These are phyloP conservation scores for Vitis vinifera DNA, from an alignment of 164 flowering plant species.

Conservation along the genomic window DNA sequence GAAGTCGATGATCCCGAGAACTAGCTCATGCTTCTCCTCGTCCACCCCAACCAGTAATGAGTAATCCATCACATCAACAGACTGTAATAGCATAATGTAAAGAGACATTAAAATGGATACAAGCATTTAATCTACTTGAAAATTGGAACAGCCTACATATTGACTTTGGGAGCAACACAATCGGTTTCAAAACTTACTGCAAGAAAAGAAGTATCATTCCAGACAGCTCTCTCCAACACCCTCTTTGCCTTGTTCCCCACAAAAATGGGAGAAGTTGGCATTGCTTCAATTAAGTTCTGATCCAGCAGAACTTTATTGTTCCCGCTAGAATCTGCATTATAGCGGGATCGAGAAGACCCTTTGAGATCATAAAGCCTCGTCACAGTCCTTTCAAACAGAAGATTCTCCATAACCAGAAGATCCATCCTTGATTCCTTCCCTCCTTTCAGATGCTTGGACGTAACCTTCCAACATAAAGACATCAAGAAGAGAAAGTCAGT, in stretches of 20 bases:
- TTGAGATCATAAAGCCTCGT: slow-evolving; percentile 90
- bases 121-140: neutral
- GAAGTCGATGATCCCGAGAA: slow-evolving; percentile 95
- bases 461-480: slow-evolving; percentile 45
- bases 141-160: neutral
- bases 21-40: slow-evolving; percentile 86
- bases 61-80: slow-evolving; percentile 95
- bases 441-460: slow-evolving; percentile 78
- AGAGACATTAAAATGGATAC: neutral
- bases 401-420: slow-evolving; percentile 94
- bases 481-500: slow-evolving; percentile 4
- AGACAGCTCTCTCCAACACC: slow-evolving; percentile 92
- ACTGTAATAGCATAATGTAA: slow-evolving; percentile 45
- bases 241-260: slow-evolving; percentile 97
- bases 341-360: slow-evolving; percentile 90
- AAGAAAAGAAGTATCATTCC: slow-evolving; percentile 98
- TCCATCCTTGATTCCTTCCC: slow-evolving; percentile 91
- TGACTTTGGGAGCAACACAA: neutral
- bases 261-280: slow-evolving; percentile 98
- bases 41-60: slow-evolving; percentile 95
- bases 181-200: slow-evolving; percentile 61
- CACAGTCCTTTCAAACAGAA: slow-evolving; percentile 72
- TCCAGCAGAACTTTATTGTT: slow-evolving; percentile 91
- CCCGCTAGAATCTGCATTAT: slow-evolving; percentile 89
- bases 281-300: slow-evolving; percentile 94